Conservation (phyloP, 352 stramenopile genomes). For the Phytophthora ohioensis region DNA sequence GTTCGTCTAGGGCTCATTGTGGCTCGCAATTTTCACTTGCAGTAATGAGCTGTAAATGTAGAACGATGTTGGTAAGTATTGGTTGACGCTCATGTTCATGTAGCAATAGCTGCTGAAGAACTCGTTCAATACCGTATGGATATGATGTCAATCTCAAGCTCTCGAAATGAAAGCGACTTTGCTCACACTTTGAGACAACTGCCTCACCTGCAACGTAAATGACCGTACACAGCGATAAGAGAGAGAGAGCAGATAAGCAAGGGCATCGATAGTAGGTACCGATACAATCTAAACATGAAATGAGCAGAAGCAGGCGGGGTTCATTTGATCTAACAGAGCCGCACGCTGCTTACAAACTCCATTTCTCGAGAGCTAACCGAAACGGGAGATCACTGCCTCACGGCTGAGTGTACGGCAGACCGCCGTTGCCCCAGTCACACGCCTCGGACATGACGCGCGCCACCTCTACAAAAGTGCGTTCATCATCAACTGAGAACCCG, state of each 20-base stretch:
- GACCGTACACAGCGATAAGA: too few species aligned
- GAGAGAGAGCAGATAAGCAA: too few species aligned
- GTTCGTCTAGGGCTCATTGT: conserved; percentile 3
- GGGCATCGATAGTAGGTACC: background rate
- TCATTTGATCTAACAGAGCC: conserved; percentile 26
- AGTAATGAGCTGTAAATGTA: too few species aligned
- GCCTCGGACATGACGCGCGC: conserved; percentile 61
- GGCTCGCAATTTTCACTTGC: background rate
- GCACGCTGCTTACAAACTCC: background rate
- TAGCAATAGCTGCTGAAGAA: too few species aligned
- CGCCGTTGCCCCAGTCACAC: conserved; percentile 75
- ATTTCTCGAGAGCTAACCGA: too few species aligned
- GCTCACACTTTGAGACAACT: too few species aligned
- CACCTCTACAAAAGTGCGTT: conserved; percentile 71
- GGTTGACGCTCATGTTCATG: too few species aligned
- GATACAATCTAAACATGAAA: background rate
- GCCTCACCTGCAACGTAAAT: too few species aligned
- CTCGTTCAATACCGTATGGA: too few species aligned
- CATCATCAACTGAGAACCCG: conserved; percentile 78
- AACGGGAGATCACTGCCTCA: conserved; percentile 2
- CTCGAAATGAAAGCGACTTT: too few species aligned
- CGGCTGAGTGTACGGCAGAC: conserved; percentile 59
- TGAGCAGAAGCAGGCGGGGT: conserved; percentile 18
- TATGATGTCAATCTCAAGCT: too few species aligned
- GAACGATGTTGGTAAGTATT: too few species aligned